Conservation (phyloP, 2,329 filamentous ascomycete genomes). For the Sarocladium kiliense region DNA sequence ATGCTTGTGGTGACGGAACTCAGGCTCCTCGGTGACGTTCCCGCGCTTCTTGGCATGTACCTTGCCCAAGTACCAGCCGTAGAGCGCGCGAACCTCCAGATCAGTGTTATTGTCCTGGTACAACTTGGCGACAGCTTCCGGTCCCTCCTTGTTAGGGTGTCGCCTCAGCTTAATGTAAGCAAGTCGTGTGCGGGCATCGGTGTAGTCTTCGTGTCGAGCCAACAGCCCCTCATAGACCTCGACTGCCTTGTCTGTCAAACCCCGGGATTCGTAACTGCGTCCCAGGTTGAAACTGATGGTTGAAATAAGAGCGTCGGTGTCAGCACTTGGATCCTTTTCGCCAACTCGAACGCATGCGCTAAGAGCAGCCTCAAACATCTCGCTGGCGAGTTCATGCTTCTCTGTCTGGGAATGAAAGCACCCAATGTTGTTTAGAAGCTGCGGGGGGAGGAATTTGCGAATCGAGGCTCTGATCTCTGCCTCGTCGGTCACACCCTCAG, state of each 20-base stretch:
- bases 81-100: conserved; percentile 85
- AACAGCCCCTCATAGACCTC: conserved; percentile 85
- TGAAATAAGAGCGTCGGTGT: conserved; percentile 87
- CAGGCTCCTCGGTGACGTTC: conserved; percentile 82
- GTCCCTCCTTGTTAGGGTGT: conserved; percentile 78
- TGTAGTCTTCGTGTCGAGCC: conserved; percentile 83
- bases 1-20: conserved; percentile 94
- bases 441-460: conserved; percentile 77
- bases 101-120: conserved; percentile 81
- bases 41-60: conserved; percentile 71
- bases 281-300: conserved; percentile 97
- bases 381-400: conserved; percentile 71
- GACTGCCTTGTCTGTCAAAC: conserved; percentile 74
- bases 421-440: conserved; percentile 93
- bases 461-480: conserved; percentile 55
- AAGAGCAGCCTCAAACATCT: conserved; percentile 88
- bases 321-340: conserved; percentile 68
- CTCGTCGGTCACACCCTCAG: conserved; percentile 51
- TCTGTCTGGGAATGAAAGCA: conserved; percentile 91
- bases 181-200: conserved; percentile 81
- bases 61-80: conserved; percentile 92
- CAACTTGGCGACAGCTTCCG: conserved; percentile 77
- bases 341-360: conserved; percentile 79
- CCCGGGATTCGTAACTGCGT: conserved; percentile 83
- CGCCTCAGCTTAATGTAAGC: conserved; percentile 85